Percentiles rank a stretch among this genome's conserved stretches.
Evolutionary conservation across 306 rosid genomes (phyloP).

Genomic region (Vigna unguiculata): DNA sequence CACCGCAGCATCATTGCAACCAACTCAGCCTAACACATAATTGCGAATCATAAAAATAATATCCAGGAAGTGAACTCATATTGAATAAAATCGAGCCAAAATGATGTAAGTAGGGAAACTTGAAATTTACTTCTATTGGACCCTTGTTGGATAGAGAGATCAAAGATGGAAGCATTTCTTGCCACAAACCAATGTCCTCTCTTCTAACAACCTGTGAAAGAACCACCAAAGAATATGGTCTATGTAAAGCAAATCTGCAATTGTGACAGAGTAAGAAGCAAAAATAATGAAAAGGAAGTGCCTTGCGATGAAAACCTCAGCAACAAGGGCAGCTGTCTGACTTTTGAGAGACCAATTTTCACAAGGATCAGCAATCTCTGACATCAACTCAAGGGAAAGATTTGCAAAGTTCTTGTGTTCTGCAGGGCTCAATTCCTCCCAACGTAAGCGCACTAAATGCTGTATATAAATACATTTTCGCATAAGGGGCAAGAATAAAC

Average conservation of each 20-base stretch:
- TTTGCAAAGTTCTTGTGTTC: slow-evolving; percentile 80
- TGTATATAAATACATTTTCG: slow-evolving; percentile 47
- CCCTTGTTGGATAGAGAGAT: slow-evolving; percentile 84
- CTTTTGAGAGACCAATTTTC: slow-evolving; percentile 98
- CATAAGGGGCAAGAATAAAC: slow-evolving; percentile 33
- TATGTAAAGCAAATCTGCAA: slow-evolving; percentile 33
- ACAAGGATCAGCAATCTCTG: slow-evolving; percentile 81
- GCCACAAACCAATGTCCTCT: slow-evolving; percentile 83
- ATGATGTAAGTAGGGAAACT: slow-evolving; percentile 31
- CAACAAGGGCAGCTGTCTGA: slow-evolving; percentile 97
- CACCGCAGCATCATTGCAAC: slow-evolving; percentile 96
- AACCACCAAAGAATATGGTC: slow-evolving; percentile 33
- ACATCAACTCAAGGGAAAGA: slow-evolving; percentile 78
- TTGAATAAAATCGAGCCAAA: slow-evolving; percentile 4
- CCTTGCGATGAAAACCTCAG: slow-evolving; percentile 67
- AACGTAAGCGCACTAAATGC: slow-evolving; percentile 95
- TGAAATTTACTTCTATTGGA: slow-evolving; percentile 77
- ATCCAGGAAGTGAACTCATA: slow-evolving; percentile 25
- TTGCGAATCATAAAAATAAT: slow-evolving; percentile 28
- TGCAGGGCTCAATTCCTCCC: slow-evolving; percentile 82
- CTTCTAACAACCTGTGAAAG: slow-evolving; percentile 84
- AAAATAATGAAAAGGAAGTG: slow-evolving; percentile 35
- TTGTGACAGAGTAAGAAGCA: slow-evolving; percentile 19
- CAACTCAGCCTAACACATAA: slow-evolving; percentile 84
- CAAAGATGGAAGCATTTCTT: slow-evolving; percentile 75